Base-by-base conservation (phyloP, 2,329 filamentous ascomycete species). In the Xylaria sp. region DNA sequence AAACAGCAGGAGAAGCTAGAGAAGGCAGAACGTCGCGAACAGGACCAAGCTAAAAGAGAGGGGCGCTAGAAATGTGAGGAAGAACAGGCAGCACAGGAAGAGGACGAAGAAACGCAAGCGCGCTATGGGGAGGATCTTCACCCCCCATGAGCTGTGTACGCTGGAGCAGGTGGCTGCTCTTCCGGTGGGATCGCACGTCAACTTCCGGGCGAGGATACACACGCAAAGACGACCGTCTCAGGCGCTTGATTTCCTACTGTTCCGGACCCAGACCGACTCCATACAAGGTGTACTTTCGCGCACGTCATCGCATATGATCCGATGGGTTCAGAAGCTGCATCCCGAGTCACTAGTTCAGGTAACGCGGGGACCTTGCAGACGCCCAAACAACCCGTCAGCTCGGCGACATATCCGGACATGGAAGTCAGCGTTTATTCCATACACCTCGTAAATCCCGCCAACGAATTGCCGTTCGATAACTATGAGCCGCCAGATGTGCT, bases 241-340 rank as follows among this genome's bases (percentile, higher is more conserved):
- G 65, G 86, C 88, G 61, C 79, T 96, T 29, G 89, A 91, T 66
- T 96, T 96, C 71, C 76, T 96, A 40, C 83, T 95, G 56, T 90
- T 96, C 69, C 86, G 92, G 49, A 90, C 96, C 72, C 89, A 92
- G 74, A 86, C 90, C 9, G 80, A 84, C 60, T 92, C 91, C 26
- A 84, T 96, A 46, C 92, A 96, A 71, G 91, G 90, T 57, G 89
- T 96, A 2, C 77, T 96, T 16, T 39, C 60, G 2, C 44, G 56
- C 39, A 50, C 54, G 2, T 54, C 40, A 11, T 45, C 43, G 48
- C 82, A 89, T 66, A 92, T 96, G 82, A 78, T 96, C 24, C 87
- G 89, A 68, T 95, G 91, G 88, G 89, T 90, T 2, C 89, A 94
- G 72, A 89, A 89, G 67, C 78, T 96, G 44, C 85, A 87, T 50